Percentiles rank a stretch among this genome's conserved stretches.
Evolutionary conservation across 768 basidiomycete species (phyloP).

Genomic region (Termitomyces sp.): DNA sequence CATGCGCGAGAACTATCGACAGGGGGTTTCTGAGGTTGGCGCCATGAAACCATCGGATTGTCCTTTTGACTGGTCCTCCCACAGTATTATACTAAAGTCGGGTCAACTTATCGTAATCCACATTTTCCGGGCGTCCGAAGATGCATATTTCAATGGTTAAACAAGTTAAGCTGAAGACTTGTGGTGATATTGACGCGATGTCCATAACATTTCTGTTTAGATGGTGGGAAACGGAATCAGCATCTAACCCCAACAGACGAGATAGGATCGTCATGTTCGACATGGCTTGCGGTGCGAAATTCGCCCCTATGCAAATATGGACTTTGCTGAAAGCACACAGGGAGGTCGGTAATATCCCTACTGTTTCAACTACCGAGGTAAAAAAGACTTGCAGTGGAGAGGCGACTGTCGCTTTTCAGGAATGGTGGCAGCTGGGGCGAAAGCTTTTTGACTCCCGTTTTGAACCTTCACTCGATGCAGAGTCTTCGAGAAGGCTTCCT

Average conservation of each 20-base stretch:
- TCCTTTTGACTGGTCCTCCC: background rate
- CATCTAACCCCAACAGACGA: slow-evolving; percentile 9
- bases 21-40: slow-evolving; percentile 55
- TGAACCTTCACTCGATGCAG: background rate
- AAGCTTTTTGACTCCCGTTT: slow-evolving; percentile 9
- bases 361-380: background rate
- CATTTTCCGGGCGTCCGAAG: slow-evolving; percentile 63
- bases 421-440: slow-evolving; percentile 51
- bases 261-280: slow-evolving; percentile 43
- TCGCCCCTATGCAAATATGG: slow-evolving; percentile 12
- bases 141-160: slow-evolving; percentile 48
- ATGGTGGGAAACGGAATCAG: slow-evolving; percentile 31
- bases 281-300: slow-evolving; percentile 47
- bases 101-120: slow-evolving; percentile 66
- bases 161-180: slow-evolving; percentile 26
- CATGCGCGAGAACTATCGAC: slow-evolving; percentile 34
- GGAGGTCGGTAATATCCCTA: slow-evolving; percentile 19
- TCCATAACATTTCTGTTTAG: slow-evolving; percentile 15
- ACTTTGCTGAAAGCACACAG: slow-evolving; percentile 10
- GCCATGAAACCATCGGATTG: background rate
- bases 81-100: slow-evolving; percentile 61
- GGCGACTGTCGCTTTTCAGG: slow-evolving; percentile 49
- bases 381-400: slow-evolving; percentile 45
- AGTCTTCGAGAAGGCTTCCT: slow-evolving; percentile 7
- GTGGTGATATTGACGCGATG: slow-evolving; percentile 5